A percentile compares a stretch with the other conserved stretches of the same genome.
Conservation (phyloP, 2,329 filamentous ascomycete genomes). For the Fusarium illudens region DNA sequence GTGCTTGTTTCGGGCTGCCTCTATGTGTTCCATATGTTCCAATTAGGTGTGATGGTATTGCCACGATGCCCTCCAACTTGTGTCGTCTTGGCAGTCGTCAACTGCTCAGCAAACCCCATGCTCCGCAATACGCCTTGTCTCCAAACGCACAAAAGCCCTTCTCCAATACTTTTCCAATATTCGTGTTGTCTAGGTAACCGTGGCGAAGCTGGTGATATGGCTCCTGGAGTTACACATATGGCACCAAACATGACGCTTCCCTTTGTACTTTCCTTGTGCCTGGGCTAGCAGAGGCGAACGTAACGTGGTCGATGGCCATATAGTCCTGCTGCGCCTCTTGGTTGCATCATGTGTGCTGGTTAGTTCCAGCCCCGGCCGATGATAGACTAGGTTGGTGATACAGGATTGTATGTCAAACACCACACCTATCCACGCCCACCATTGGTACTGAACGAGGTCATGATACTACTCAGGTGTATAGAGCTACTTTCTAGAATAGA, state of each 20-base stretch:
- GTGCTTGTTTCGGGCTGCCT: slow-evolving; percentile 9
- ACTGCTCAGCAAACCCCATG: not conserved
- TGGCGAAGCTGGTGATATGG: not conserved
- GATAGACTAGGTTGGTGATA: not conserved
- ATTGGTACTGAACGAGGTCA: not conserved
- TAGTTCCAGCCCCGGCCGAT: not conserved
- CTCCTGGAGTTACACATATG: not conserved
- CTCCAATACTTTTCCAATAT: not conserved
- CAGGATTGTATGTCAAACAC: no score
- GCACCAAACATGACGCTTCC: not conserved
- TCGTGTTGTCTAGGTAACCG: not conserved
- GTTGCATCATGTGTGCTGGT: not conserved
- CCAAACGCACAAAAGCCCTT: not conserved
- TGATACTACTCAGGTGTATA: not conserved
- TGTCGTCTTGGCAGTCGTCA: not conserved
- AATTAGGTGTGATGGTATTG: slow-evolving; percentile 7
- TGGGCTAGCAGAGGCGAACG: not conserved
- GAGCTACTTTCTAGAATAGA: not conserved
- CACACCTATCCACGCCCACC: not conserved
- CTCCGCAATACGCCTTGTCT: not conserved
- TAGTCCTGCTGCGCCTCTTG: not conserved
- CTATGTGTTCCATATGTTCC: slow-evolving; percentile 7
- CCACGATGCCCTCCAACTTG: not conserved
- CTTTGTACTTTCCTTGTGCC: not conserved
- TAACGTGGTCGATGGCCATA: not conserved